Conservation (phyloP, 78 protist species). For the Dictyostelium citrinum region DNA sequence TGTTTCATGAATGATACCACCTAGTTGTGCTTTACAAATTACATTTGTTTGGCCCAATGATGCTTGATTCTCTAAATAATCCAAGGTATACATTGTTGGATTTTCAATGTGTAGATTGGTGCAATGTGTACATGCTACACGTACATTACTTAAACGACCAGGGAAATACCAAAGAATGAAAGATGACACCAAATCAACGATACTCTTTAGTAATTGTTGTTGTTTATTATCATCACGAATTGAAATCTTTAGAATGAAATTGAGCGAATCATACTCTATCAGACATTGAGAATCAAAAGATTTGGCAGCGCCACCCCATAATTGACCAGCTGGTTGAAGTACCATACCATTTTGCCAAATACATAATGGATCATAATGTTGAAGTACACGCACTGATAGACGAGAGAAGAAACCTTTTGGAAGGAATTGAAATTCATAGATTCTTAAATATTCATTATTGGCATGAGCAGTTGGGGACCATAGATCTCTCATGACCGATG, state of each 20-base stretch:
- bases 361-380: slow-evolving; percentile 48
- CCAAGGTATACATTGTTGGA: slow-evolving; percentile 29
- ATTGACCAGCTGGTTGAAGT: slow-evolving; percentile 36
- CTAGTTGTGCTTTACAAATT: slow-evolving; percentile 1
- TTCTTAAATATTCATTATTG: neutral
- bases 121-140: slow-evolving; percentile 49
- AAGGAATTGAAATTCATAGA: slow-evolving; percentile 60
- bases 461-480: slow-evolving; percentile 41
- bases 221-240: slow-evolving; percentile 13
- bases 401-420: slow-evolving; percentile 70
- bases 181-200: slow-evolving; percentile 54
- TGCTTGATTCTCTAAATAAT: slow-evolving; percentile 42
- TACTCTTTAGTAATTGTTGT: neutral
- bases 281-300: slow-evolving; percentile 30
- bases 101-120: neutral
- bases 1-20: neutral
- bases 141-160: slow-evolving; percentile 30
- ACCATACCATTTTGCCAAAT: slow-evolving; percentile 73
- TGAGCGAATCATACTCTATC: neutral
- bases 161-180: slow-evolving; percentile 77
- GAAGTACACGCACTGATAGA: slow-evolving; percentile 39
- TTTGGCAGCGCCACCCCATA: slow-evolving; percentile 68
- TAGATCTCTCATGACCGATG: slow-evolving; percentile 12
- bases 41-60: slow-evolving; percentile 2
- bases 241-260: neutral